Evolutionary conservation across 2,329 filamentous ascomycete genomes (phyloP).

Genomic region (Sphaceloma murrayae): DNA sequence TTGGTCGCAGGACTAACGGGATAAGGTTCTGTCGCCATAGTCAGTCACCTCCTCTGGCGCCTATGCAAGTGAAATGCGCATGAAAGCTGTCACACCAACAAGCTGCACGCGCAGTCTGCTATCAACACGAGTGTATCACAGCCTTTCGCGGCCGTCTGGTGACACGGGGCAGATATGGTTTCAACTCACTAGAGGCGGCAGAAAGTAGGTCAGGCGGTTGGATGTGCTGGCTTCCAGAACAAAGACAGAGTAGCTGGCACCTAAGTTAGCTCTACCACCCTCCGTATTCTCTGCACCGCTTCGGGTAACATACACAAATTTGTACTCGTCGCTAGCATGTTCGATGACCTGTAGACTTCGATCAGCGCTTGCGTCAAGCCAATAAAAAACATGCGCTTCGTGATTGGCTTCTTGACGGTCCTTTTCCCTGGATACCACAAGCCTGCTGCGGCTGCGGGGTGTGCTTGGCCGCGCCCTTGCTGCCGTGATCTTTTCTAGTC

Average conservation of each 20-base stretch:
- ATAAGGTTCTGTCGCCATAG: slow-evolving; percentile 63
- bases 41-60: slow-evolving; percentile 7
- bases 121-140: neutral
- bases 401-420: too few relatives aligned
- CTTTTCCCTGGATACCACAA: too few relatives aligned
- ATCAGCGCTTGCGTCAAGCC: slow-evolving; percentile 18
- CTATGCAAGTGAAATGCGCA: neutral
- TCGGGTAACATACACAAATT: slow-evolving; percentile 62
- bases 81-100: too few relatives aligned
- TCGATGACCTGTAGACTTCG: slow-evolving; percentile 43
- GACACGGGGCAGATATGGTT: neutral
- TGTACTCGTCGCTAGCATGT: slow-evolving; percentile 62
- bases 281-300: slow-evolving; percentile 39
- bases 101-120: too few relatives aligned
- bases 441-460: slow-evolving; percentile 11
- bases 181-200: slow-evolving; percentile 38
- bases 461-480: slow-evolving; percentile 8
- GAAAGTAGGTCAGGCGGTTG: slow-evolving; percentile 40
- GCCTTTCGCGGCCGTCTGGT: slow-evolving; percentile 3
- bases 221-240: slow-evolving; percentile 45
- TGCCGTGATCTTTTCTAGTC: neutral
- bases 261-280: slow-evolving; percentile 10
- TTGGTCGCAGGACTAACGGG: slow-evolving; percentile 61
- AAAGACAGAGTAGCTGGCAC: slow-evolving; percentile 42
- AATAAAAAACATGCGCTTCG: too few relatives aligned